Base-by-base conservation (phyloP, 2,329 filamentous ascomycete genomes). In the Fusarium bulbicola region DNA sequence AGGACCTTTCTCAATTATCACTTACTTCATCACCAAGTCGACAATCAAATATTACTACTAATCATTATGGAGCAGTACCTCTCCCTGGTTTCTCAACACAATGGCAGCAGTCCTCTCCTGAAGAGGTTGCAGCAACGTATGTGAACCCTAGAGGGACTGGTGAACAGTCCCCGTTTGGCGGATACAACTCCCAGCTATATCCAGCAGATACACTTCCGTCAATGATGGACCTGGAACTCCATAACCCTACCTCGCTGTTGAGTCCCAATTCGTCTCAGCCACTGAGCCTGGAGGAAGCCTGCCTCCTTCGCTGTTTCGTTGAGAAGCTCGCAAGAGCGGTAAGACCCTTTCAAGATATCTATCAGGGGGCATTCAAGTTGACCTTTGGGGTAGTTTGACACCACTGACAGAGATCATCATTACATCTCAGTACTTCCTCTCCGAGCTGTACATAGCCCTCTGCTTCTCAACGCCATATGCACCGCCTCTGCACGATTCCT, bases 21-120 rank as follows among this genome's bases (percentile, higher is more conserved):
- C 14, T 47, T 4, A 16, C 7, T 32, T n/a, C 21, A 18, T 49
- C 46, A 0, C 28, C 28, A 1, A 49, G 20, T 7, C 11, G 1
- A 9, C 28, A 16, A 8, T 0, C 28, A 13, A 18, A 6, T 9
- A 0, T 7, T 13, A 0, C 15, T 32, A 6, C 14, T 5, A 13
- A 13, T 1, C 14, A 32, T 0, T n/a, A 30, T 16, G 28, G 7
- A 6, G 0, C 10, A 1, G 2, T 7, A 6, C 6, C 20, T 0
- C 0, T 32, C 5, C 14, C 28, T 13, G 28, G 5, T 0, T n/a
- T 32, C 0, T n/a, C 46, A 6, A 12, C 28, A 0, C 46, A n/a
- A 18, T 32, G 46, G 28, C 28, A n/a, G 14, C 21, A 32, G 21
- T 13, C 46, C 0, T 49, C 28, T 32, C 46, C 28, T 1, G 14